phyloP scores from a whole-genome alignment of 2,329 filamentous ascomycete genomes.

The Cadophora sp. region DNA sequence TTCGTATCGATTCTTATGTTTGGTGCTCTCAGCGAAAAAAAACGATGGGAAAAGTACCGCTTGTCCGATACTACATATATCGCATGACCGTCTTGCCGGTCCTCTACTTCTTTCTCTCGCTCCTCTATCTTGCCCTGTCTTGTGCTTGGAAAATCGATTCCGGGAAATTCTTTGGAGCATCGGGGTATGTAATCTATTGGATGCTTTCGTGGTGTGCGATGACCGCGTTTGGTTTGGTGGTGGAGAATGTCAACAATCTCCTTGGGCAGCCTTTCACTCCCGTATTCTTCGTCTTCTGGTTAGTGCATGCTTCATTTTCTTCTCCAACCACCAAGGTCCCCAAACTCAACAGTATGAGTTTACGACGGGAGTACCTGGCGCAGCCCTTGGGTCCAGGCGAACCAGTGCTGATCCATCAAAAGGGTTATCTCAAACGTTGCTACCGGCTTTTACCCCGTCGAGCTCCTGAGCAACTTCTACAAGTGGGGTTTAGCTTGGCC shows the following conservation, averaged over 20 bases:
- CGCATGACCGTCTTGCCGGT: slow-evolving; percentile 26
- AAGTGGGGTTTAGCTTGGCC: slow-evolving; percentile 32
- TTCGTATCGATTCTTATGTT: slow-evolving; percentile 36
- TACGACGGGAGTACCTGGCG: no score
- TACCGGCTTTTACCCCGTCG: slow-evolving; percentile 33
- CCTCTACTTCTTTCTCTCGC: slow-evolving; percentile 31
- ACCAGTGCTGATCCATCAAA: no score
- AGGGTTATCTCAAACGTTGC: slow-evolving; percentile 35
- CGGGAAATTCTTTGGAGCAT: slow-evolving; percentile 28
- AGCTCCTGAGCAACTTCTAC: slow-evolving; percentile 33
- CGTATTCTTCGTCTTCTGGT: slow-evolving; percentile 33
- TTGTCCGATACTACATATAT: slow-evolving; percentile 28
- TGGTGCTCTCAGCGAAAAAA: slow-evolving; percentile 28
- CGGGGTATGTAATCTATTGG: slow-evolving; percentile 35
- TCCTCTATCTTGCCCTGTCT: slow-evolving; percentile 30
- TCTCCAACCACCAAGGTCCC: not conserved
- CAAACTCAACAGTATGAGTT: no score
- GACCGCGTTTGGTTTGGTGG: slow-evolving; percentile 34
- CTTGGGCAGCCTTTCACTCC: slow-evolving; percentile 33
- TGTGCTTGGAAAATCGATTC: slow-evolving; percentile 33
- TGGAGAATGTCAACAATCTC: slow-evolving; percentile 34
- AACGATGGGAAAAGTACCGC: slow-evolving; percentile 33
- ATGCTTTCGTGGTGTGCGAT: slow-evolving; percentile 35
- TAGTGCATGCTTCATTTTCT: not conserved
- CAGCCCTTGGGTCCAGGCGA: no score